phyloP scores from a whole-genome alignment of 2,329 filamentous ascomycete species.

The Aspergillus sp. region DNA sequence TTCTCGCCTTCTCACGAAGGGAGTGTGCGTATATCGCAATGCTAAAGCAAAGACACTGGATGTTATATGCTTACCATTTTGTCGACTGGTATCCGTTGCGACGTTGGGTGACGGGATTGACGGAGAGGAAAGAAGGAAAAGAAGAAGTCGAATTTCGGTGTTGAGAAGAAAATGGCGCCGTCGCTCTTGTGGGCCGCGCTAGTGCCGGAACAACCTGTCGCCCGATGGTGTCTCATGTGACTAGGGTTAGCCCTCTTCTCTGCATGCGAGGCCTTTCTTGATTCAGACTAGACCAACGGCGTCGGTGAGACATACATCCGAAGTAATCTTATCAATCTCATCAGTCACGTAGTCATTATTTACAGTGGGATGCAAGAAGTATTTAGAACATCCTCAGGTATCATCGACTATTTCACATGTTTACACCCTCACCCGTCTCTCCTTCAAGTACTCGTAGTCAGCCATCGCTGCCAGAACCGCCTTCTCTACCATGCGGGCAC shows the following conservation, averaged over 20 bases:
- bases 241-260: constrained; percentile 18
- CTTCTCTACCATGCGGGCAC: constrained; percentile 22
- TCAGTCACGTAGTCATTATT: not conserved
- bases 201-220: constrained; percentile 20
- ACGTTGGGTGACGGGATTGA: constrained; percentile 47
- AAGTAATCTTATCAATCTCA: not conserved
- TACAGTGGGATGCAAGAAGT: not conserved
- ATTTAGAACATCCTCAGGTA: not conserved
- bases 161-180: constrained; percentile 19
- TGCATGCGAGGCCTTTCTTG: not conserved
- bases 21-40: not conserved
- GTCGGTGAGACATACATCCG: not conserved
- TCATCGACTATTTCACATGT: not conserved
- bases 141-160: constrained; percentile 13
- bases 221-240: constrained; percentile 14
- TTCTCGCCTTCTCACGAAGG: constrained; percentile 14
- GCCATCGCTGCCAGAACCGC: constrained; percentile 33
- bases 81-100: constrained; percentile 51
- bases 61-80: constrained; percentile 61
- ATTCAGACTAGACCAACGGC: not conserved
- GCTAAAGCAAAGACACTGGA: constrained; percentile 31
- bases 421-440: constrained; percentile 15
- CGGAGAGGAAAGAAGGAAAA: constrained; percentile 31
- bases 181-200: constrained; percentile 34
- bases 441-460: constrained; percentile 40